Evolutionary conservation across 768 basidiomycete genomes (phyloP).

Genomic region (Aureoboletus auriporus): DNA sequence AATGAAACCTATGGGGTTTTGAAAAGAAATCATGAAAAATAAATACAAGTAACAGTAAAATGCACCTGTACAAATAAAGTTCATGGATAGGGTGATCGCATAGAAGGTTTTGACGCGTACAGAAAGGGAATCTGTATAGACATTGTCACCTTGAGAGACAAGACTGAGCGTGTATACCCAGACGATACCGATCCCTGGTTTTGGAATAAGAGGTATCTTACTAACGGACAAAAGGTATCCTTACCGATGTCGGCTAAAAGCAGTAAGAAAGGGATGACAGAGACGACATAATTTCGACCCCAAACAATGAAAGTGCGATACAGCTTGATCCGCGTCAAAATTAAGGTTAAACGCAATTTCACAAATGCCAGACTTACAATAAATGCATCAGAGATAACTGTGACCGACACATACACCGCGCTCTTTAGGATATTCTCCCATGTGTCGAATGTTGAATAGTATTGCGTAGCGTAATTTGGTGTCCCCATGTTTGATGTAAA

Average conservation of each 20-base stretch:
- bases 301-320: conserved; percentile 2
- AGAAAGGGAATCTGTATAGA: neutral
- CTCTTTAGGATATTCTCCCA: neutral
- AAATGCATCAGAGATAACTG: neutral
- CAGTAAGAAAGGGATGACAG: neutral
- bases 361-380: neutral
- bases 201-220: neutral
- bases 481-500: neutral
- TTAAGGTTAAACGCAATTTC: neutral
- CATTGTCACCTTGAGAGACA: neutral
- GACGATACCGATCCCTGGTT: neutral
- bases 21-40: neutral
- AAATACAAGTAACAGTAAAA: neutral
- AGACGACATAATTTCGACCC: neutral
- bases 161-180: conserved; percentile 2
- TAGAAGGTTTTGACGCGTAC: neutral
- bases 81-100: neutral
- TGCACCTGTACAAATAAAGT: neutral
- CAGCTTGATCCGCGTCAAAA: neutral
- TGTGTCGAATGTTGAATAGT: neutral
- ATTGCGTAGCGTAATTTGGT: neutral
- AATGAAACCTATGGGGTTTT: neutral
- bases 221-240: neutral
- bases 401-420: neutral
- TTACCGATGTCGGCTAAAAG: conserved; percentile 2